A percentile compares a stretch with the other conserved stretches of the same genome.
Conservation (phyloP, 2,329 filamentous ascomycete species). For the Penicillium sp. region DNA sequence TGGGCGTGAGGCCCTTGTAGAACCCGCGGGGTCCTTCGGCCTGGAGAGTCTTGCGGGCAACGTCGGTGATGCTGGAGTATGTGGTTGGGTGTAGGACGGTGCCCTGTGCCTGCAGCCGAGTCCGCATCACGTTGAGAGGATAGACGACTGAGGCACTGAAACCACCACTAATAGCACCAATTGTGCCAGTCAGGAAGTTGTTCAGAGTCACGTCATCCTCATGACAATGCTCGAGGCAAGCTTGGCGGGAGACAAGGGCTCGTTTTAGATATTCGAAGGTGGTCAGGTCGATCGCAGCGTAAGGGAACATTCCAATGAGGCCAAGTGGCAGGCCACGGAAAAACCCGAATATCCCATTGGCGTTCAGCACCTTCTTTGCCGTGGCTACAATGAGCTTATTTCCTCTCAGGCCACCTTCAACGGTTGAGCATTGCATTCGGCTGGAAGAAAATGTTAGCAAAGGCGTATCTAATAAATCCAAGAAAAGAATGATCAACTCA, state of each 20-base stretch:
- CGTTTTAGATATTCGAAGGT: slow-evolving; percentile 93
- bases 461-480: not conserved
- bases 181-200: slow-evolving; percentile 81
- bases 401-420: slow-evolving; percentile 80
- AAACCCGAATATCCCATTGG: slow-evolving; percentile 73
- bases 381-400: slow-evolving; percentile 82
- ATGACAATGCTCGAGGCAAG: slow-evolving; percentile 68
- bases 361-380: slow-evolving; percentile 80
- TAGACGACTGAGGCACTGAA: slow-evolving; percentile 94
- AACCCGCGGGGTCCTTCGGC: slow-evolving; percentile 83
- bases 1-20: slow-evolving; percentile 94
- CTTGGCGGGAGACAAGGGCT: slow-evolving; percentile 70
- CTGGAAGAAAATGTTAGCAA: slow-evolving; percentile 39
- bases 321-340: slow-evolving; percentile 95
- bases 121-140: slow-evolving; percentile 89
- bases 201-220: slow-evolving; percentile 81
- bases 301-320: slow-evolving; percentile 94
- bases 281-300: slow-evolving; percentile 93
- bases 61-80: slow-evolving; percentile 89
- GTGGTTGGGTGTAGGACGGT: slow-evolving; percentile 88
- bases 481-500: slow-evolving; percentile 41
- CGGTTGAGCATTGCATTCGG: slow-evolving; percentile 92
- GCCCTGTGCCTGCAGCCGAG: slow-evolving; percentile 89
- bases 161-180: slow-evolving; percentile 88
- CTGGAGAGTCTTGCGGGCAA: slow-evolving; percentile 78